Base-by-base conservation (phyloP, 805 yeast species). In the Kodamaea leandrae region DNA sequence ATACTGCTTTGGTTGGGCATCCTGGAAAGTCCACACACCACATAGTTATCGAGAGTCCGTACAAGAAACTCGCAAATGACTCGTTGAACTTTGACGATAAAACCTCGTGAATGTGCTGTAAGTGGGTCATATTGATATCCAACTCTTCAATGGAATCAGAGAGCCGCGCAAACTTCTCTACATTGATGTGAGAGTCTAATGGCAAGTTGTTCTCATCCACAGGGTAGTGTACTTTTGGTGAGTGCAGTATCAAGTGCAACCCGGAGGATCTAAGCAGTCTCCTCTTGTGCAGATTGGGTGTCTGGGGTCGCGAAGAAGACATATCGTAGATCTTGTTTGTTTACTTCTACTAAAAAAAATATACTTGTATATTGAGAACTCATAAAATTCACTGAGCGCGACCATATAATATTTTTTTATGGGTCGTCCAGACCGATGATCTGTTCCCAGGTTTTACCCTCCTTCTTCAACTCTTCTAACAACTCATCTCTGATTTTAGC, bases 391-490 rank as follows among this genome's bases (percentile, higher is more conserved):
- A 21, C n/a, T n/a, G n/a, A n/a, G n/a, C n/a, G n/a, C n/a, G n/a
- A n/a, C n/a, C 24, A 21, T 21, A 21, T 21, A 6, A 7, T 7
- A 23, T 9, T 14, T 23, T 23, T 5, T 45, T 40, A 50, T 26
- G 64, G 60, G 42, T 66, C 71, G 53, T 84, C 87, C 44, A 71
- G 63, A 19, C 91, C 91, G 29, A 86, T 70, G 37, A 88, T 81
- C 58, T 87, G 78, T 61, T 72, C 69, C 98, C 98, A 91, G 2
- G 88, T 82, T 62, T 81, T 82, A 6, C 88, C 91, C 55, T 83
- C 90, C 51, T 74, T 79, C 41, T 67, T 66, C 55, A 91, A 71
- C 58, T 83, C 71, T 5, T 21, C 52, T 1, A 60, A 58, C 45
- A 70, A 56, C 44, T 70, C 73, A 48, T 68, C 71, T 51, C 71